These are phyloP conservation scores for Retiboletus flavoniger DNA, from an alignment of 1,284 basidiomycete genomes.

Conservation along the genomic window DNA sequence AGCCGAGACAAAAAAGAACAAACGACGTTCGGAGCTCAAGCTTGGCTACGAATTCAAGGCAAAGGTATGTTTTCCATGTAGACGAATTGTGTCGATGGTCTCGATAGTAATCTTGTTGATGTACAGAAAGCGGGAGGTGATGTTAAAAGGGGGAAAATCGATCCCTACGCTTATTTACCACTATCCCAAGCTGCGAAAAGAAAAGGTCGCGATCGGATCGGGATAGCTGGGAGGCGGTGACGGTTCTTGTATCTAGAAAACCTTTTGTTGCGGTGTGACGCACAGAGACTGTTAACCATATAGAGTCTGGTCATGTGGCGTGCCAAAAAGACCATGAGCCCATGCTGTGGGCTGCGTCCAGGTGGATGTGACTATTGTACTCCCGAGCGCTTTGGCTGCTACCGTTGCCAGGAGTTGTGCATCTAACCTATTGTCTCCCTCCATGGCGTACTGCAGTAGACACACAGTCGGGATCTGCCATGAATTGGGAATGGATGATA, in stretches of 20 bases:
- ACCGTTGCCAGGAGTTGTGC: constrained; percentile 61
- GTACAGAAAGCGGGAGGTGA: constrained; percentile 88
- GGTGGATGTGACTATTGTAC: constrained; percentile 29
- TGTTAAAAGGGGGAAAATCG: constrained; percentile 81
- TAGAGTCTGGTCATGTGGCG: constrained; percentile 67
- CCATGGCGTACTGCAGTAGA: constrained; percentile 66
- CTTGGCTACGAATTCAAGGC: constrained; percentile 91
- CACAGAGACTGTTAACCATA: constrained; percentile 52
- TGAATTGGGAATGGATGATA: constrained; percentile 51
- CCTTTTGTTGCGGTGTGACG: not conserved
- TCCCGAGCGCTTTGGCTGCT: constrained; percentile 48
- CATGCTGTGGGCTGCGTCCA: constrained; percentile 68
- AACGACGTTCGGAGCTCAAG: constrained; percentile 56
- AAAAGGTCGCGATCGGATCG: constrained; percentile 45
- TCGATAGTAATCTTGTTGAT: not conserved
- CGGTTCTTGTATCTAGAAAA: constrained; percentile 1
- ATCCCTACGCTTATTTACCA: constrained; percentile 92
- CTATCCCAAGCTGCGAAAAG: constrained; percentile 81
- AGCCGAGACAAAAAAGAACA: constrained; percentile 50
- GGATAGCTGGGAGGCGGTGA: constrained; percentile 52
- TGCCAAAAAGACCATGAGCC: constrained; percentile 67
- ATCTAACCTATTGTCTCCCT: constrained; percentile 78
- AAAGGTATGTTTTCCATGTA: constrained; percentile 47
- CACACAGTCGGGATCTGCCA: constrained; percentile 59
- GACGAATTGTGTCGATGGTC: not conserved